Percentiles rank a stretch among this genome's conserved stretches.
Evolutionary conservation across 768 basidiomycete species (phyloP).

Genomic region (Chlorophyllum brunneum): DNA sequence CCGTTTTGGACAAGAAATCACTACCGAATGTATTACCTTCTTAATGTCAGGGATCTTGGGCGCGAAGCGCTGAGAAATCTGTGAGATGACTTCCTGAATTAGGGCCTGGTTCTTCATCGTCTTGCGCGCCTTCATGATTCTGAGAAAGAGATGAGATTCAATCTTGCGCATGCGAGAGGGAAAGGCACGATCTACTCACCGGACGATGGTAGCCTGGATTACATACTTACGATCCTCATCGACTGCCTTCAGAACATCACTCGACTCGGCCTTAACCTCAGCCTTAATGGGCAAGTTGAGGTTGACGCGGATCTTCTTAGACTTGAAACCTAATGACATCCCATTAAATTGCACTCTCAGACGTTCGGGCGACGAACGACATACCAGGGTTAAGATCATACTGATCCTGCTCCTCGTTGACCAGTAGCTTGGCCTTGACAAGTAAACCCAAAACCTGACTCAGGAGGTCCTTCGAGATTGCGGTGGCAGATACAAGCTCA

Average conservation of each 20-base stretch:
- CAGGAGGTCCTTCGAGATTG: conserved; percentile 76
- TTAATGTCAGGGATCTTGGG: conserved; percentile 97
- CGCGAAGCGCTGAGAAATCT: conserved; percentile 82
- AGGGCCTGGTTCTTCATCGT: conserved; percentile 91
- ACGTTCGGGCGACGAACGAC: conserved; percentile 14
- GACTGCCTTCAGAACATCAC: conserved; percentile 88
- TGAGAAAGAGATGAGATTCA: conserved; percentile 22
- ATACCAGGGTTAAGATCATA: conserved; percentile 85
- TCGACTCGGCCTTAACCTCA: conserved; percentile 87
- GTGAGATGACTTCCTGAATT: conserved; percentile 87
- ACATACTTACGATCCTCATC: conserved; percentile 97
- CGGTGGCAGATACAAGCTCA: conserved; percentile 77
- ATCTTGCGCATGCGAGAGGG: not conserved
- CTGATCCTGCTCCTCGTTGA: conserved; percentile 84
- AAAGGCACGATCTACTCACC: conserved; percentile 32
- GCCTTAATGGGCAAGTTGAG: conserved; percentile 91
- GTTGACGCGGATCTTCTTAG: conserved; percentile 91
- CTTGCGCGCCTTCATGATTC: conserved; percentile 95
- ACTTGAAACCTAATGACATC: conserved; percentile 66
- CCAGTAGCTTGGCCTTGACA: conserved; percentile 84
- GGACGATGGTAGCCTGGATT: conserved; percentile 92
- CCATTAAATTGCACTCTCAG: not conserved
- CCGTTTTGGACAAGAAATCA: not conserved
- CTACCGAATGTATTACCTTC: conserved; percentile 60
- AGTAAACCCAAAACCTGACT: conserved; percentile 67